Evolutionary conservation across 2,329 filamentous ascomycete genomes (phyloP).

Genomic region (Amauroascus niger): DNA sequence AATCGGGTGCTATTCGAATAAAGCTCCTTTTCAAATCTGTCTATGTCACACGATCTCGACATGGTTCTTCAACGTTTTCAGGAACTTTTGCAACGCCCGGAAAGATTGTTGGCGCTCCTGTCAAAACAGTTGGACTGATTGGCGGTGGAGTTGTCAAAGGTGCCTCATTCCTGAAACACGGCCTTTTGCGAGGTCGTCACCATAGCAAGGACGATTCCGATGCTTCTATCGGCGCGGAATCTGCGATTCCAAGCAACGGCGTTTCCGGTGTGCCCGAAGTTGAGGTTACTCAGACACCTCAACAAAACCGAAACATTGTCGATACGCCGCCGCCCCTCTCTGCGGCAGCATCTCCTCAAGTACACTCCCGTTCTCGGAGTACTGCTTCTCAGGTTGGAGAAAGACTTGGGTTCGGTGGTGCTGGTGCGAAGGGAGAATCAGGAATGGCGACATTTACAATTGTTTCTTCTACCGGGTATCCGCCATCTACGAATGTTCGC

Average conservation of each 20-base stretch:
- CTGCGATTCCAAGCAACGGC: constrained; percentile 7
- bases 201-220: constrained; percentile 24
- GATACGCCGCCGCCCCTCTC: constrained; percentile 17
- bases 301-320: constrained; percentile 37
- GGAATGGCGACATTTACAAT: constrained; percentile 75
- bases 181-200: constrained; percentile 53
- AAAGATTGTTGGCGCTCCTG: constrained; percentile 87
- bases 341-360: constrained; percentile 22
- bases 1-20: constrained; percentile 72
- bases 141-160: constrained; percentile 80
- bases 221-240: constrained; percentile 10
- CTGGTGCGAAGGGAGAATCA: constrained; percentile 46
- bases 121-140: constrained; percentile 77
- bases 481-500: constrained; percentile 66
- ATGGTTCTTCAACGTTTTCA: constrained; percentile 86
- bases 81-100: constrained; percentile 80
- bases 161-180: constrained; percentile 79
- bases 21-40: constrained; percentile 86
- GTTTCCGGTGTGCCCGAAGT: constrained; percentile 10
- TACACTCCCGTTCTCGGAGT: constrained; percentile 42
- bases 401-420: constrained; percentile 41
- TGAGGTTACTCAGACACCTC: constrained; percentile 26
- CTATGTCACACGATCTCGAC: constrained; percentile 75
- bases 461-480: constrained; percentile 67
- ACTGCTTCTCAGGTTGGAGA: constrained; percentile 42